These are phyloP conservation scores for Bryoglossum gracile DNA, from an alignment of 495 filamentous ascomycete species.

Conservation along the genomic window DNA sequence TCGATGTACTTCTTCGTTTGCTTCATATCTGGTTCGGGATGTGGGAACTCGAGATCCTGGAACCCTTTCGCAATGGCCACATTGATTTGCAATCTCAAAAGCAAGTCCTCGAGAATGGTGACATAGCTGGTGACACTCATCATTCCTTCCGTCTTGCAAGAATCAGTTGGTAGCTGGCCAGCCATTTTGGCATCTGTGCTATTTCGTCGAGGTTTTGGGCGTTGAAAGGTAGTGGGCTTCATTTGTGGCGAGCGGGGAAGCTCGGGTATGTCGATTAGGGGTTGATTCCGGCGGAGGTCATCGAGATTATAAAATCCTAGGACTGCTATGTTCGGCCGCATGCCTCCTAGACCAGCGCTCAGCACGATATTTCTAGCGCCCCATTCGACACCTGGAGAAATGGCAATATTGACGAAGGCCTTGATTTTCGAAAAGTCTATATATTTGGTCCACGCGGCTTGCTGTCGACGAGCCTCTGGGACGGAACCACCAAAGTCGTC, in stretches of 20 bases:
- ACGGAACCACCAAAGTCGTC: constrained; percentile 73
- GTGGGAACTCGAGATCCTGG: constrained; percentile 63
- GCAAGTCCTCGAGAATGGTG: constrained; percentile 75
- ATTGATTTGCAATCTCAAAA: constrained; percentile 73
- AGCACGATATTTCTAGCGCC: constrained; percentile 76
- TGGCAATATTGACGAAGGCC: constrained; percentile 78
- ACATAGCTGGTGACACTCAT: constrained; percentile 66
- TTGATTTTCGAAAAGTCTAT: constrained; percentile 85
- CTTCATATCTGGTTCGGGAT: constrained; percentile 38
- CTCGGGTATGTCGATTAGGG: constrained; percentile 29
- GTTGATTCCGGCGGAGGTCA: constrained; percentile 41
- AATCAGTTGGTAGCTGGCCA: constrained; percentile 51
- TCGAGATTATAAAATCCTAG: constrained; percentile 69
- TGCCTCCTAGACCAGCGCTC: constrained; percentile 77
- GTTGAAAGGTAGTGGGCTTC: constrained; percentile 15
- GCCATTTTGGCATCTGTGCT: constrained; percentile 24
- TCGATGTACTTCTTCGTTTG: constrained; percentile 70
- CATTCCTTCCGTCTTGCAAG: constrained; percentile 50
- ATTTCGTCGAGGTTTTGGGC: constrained; percentile 30
- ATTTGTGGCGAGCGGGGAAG: constrained; percentile 23
- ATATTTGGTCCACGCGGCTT: constrained; percentile 75
- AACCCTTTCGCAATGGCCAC: constrained; percentile 84
- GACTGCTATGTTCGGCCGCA: constrained; percentile 83
- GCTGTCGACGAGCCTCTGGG: constrained; percentile 73
- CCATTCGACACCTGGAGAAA: constrained; percentile 80